Conservation (phyloP, 768 basidiomycete genomes). For the Agaricus bisporus region DNA sequence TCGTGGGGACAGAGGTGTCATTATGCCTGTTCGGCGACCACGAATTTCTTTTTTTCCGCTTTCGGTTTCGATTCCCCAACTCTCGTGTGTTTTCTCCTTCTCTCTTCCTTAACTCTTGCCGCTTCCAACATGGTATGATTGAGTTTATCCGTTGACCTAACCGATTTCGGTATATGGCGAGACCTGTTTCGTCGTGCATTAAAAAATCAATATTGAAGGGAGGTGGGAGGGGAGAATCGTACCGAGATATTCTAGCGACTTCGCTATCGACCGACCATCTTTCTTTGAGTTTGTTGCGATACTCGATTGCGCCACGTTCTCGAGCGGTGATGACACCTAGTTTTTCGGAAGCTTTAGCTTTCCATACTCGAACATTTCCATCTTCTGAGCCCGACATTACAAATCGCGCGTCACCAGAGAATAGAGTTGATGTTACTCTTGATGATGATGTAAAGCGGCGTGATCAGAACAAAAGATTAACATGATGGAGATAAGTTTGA, state of each 20-base stretch:
- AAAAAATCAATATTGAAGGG: background rate
- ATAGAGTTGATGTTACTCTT: conserved; percentile 85
- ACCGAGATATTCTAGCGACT: conserved; percentile 80
- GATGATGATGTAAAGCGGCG: background rate
- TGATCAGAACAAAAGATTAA: background rate
- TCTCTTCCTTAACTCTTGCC: conserved; percentile 85
- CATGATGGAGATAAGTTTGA: background rate
- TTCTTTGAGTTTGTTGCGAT: conserved; percentile 81
- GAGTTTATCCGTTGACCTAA: conserved; percentile 81
- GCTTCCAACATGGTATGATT: conserved; percentile 93
- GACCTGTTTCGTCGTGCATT: conserved; percentile 33
- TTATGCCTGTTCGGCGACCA: conserved; percentile 72
- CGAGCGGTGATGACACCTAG: conserved; percentile 86
- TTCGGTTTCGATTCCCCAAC: conserved; percentile 84
- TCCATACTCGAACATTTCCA: conserved; percentile 94
- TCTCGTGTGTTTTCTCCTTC: conserved; percentile 83
- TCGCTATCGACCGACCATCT: conserved; percentile 84
- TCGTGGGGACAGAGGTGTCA: too few species aligned
- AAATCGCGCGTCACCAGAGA: conserved; percentile 87
- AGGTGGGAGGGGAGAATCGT: conserved; percentile 20
- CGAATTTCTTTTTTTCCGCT: conserved; percentile 84
- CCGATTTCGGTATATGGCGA: conserved; percentile 85
- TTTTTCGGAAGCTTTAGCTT: conserved; percentile 87
- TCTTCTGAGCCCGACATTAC: conserved; percentile 90
- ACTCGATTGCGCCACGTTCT: conserved; percentile 89